Base-by-base conservation (phyloP, 371 early-diverging fungal genomes). In the Vairimorpha ceranae region DNA sequence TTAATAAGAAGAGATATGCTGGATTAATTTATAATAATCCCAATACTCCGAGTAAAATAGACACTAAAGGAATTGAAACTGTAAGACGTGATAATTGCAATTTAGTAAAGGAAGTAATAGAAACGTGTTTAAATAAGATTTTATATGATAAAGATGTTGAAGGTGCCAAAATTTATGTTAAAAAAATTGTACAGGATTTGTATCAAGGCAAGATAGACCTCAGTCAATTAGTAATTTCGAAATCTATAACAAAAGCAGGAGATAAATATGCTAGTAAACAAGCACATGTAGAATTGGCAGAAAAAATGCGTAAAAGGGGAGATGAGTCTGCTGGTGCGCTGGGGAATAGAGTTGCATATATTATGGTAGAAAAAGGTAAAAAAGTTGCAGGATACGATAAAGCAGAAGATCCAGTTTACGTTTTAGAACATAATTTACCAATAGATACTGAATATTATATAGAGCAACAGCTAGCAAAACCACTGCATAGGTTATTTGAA, bases 331-430 rank as follows among this genome's bases (percentile, higher is more conserved):
- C 95, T 0, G 76, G 72, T 12, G 70, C 65, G 4, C 80, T 97
- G 12, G 99, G 99, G 32, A 99, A 99, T 80, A 91, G 99, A 78
- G 96, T 99, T n/a, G 91, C 94, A 0, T 99, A 97, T 83, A 97
- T 99, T 0, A 93, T 98, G 74, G 87, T 92, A 78, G 90, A 90
- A 78, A 94, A 90, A 2, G 83, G 89, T 19, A 93, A 90, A 73
- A 85, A 87, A 61, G 89, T 90, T 21, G 89, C 92, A 29, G 92
- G 95, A 2, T 94, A 95, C 78, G 97, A 96, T 75, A 92, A 93
- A 77, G 91, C 94, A 0, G 99, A 99, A 85, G 99, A 98, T 83
- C 99, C 99, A 19, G 87, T 97, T 25, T 97, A 91, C 78, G 99
- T 95, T 12, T 87, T 99, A 41, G 95, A 97, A 72, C 89, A 99